Base-by-base conservation (phyloP, 371 early-diverging fungal species). In the Entomophthora muscae region DNA sequence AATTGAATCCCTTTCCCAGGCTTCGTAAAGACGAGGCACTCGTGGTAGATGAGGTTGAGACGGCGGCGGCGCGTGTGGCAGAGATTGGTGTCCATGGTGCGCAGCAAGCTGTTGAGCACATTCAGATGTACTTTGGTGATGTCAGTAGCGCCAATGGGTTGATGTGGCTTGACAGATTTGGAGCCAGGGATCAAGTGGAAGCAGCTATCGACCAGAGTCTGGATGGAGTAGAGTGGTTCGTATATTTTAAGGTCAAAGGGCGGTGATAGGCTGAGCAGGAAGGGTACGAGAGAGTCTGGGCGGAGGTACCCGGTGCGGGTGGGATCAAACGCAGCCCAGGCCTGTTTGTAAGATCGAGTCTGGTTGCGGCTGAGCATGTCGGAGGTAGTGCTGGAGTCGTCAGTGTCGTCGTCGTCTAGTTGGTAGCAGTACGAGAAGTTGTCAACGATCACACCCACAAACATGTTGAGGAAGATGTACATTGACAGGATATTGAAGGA, bases 391-490 rank as follows among this genome's bases (percentile, higher is more conserved):
- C n/a, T n/a, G n/a, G n/a, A n/a, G n/a, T n/a, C n/a, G n/a, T n/a
- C n/a, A n/a, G n/a, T n/a, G 22, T 62, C 53, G 52, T 51, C 52
- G 2, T 33, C n/a, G 0, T 76, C 76, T 42, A 80, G 77, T 64
- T 84, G 82, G 61, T 84, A 83, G 7, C 79, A 78, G 61, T 84
- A 84, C 1, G 83, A 78, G 63, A 84, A 86, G 68, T 83, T 83
- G 67, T 84, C 85, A 52, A 82, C 74, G 28, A 86, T 83, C 32
- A 84, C 80, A 21, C 79, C 84, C 2, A 84, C 79, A 67, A 84
- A 84, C 71, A 86, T 81, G 66, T 81, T 82, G 0, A 78, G 78
- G 63, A 86, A 82, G 51, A 86, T 86, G 65, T 86, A 83, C 83
- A 83, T 86, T 32, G 83, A 83, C 21, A 86, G 77, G 51, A 86